Evolutionary conservation across 257 asterid genomes (phyloP).

Genomic region (Salvia miltiorrhiza): DNA sequence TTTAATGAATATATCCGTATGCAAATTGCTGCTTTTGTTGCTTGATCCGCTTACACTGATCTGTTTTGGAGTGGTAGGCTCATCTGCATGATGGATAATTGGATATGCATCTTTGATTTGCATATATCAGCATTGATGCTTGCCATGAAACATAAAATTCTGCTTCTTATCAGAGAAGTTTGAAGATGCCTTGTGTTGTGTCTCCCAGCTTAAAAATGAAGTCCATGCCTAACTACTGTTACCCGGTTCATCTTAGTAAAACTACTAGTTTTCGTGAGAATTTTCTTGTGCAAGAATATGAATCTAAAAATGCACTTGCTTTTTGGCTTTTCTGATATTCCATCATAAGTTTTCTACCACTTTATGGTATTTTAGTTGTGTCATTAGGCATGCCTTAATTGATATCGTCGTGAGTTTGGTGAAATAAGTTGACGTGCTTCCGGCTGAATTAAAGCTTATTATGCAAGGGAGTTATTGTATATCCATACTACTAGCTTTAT

Average conservation of each 20-base stretch:
- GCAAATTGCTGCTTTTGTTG: conserved; percentile 5
- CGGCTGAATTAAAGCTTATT: neutral
- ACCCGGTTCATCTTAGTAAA: neutral
- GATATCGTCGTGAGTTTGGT: conserved; percentile 4
- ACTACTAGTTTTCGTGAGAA: neutral
- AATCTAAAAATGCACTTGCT: conserved; percentile 1
- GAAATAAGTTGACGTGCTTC: neutral
- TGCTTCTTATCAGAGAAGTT: conserved; percentile 4
- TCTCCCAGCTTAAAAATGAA: neutral
- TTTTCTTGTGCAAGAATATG: neutral
- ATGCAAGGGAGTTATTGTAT: conserved; percentile 7
- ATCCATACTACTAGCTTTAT: neutral
- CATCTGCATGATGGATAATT: conserved; percentile 4
- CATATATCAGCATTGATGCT: neutral
- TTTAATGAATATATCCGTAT: conserved; percentile 7
- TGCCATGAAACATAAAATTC: neutral
- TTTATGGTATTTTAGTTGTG: conserved; percentile 3
- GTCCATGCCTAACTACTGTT: neutral
- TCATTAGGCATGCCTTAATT: neutral
- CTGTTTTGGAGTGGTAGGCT: neutral
- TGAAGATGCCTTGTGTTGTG: neutral
- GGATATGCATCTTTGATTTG: conserved; percentile 6
- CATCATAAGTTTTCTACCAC: neutral
- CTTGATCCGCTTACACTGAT: neutral
- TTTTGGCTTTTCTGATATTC: conserved; percentile 14